Base-by-base conservation (phyloP, 495 filamentous ascomycete species). In the Entonaema liquescens region DNA sequence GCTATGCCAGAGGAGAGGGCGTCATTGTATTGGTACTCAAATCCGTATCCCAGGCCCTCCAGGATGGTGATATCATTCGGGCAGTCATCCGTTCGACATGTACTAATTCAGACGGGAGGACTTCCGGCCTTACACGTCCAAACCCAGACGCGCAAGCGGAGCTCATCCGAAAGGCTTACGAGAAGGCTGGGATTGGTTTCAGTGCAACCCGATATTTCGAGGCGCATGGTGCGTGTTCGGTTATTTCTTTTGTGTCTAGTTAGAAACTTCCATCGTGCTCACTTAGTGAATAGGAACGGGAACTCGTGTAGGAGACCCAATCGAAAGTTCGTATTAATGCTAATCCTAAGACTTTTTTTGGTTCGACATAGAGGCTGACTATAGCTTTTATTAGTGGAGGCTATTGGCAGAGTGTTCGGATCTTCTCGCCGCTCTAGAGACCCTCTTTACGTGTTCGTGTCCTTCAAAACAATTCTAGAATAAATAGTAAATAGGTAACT, bases 1-100 rank as follows among this genome's bases (percentile, higher is more conserved):
- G 89, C 0, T 92, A 88, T 74, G 84, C 75, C 0, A 76, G 88
- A 3, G 90, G 81, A 0, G 90, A 92, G 57, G 89, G 82, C 0
- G 62, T 89, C 15, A 80, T 71, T 17, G 79, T 78, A 1, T n/a
- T 90, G 0, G 76, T 84, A 2, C 26, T 92, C 3, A 92, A 91
- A 74, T 35, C 58, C 4, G 73, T 90, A 0, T 33, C 60, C 2
- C 79, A 83, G 38, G 89, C 84, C 5, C 3, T 55, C 13, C 23
- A n/a, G 3, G 80, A 84, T 57, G 77, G 78, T 3, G 79, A 85
- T 60, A 80, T 80, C 0, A 85, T 90, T 47, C 80, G 87, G 9
- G 84, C 82, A 7, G 79, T 91, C 0, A 86, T 92, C 56, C 82
- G 86, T 5, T 78, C 75, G 0, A 80, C 80, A 13, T 81, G 78